Conservation (phyloP, 805 yeast genomes). For the Cyberlindnera maritima region DNA sequence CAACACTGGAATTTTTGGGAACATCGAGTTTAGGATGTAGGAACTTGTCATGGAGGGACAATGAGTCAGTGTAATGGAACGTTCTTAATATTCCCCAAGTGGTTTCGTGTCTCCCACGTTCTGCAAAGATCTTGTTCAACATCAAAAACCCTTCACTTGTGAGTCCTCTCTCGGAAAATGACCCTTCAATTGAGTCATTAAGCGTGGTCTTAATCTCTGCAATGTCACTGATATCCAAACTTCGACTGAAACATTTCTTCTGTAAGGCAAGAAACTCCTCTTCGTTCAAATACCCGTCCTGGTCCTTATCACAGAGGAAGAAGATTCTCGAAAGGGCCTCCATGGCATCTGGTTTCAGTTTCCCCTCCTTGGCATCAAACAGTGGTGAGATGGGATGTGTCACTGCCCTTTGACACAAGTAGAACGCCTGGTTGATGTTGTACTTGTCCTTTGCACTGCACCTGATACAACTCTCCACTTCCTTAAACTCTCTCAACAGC, state of each 20-base stretch:
- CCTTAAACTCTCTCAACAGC: slow-evolving; percentile 84
- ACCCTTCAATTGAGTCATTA: slow-evolving; percentile 29
- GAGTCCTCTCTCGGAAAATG: slow-evolving; percentile 49
- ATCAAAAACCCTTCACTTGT: slow-evolving; percentile 72
- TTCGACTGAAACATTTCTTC: slow-evolving; percentile 66
- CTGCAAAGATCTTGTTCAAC: slow-evolving; percentile 80
- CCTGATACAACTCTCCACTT: slow-evolving; percentile 87
- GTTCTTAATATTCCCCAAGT: slow-evolving; percentile 92
- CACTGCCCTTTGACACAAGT: slow-evolving; percentile 89
- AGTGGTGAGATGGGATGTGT: slow-evolving; percentile 91
- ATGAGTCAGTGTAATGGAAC: slow-evolving; percentile 88
- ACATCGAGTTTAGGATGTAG: slow-evolving; percentile 80
- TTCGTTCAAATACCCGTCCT: slow-evolving; percentile 77
- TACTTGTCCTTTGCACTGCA: slow-evolving; percentile 82
- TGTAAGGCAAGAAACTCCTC: slow-evolving; percentile 72
- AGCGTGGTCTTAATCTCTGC: slow-evolving; percentile 40
- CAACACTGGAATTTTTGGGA: slow-evolving; percentile 75
- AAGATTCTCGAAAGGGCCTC: slow-evolving; percentile 80
- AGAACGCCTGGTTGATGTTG: slow-evolving; percentile 89
- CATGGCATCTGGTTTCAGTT: slow-evolving; percentile 71
- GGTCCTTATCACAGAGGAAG: slow-evolving; percentile 83
- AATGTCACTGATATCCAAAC: slow-evolving; percentile 49
- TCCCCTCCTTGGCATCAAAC: slow-evolving; percentile 87
- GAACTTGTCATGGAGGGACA: slow-evolving; percentile 77
- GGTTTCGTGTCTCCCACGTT: slow-evolving; percentile 92